Conservation (phyloP, 192 early-diverging fungal genomes). For the Spizellomyces sp. region DNA sequence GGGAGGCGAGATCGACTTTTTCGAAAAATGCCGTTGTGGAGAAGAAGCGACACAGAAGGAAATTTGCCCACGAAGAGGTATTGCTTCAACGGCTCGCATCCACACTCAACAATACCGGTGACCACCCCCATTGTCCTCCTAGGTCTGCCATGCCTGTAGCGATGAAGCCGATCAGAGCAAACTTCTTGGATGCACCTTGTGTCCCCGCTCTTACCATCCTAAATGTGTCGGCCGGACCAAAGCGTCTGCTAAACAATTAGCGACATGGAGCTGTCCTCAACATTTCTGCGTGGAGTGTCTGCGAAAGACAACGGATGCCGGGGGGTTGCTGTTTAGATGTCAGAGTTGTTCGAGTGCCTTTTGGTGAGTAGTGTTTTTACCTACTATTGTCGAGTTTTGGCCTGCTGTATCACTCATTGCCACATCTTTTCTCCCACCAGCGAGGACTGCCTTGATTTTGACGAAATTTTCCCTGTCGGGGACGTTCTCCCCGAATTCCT, state of each 20-base stretch:
- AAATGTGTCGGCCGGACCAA: neutral
- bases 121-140: neutral
- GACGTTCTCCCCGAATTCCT: slow-evolving; percentile 32
- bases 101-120: too few species aligned
- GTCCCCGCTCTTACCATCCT: slow-evolving; percentile 22
- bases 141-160: slow-evolving; percentile 14
- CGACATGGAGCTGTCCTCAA: slow-evolving; percentile 28
- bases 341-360: slow-evolving; percentile 36
- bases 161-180: slow-evolving; percentile 4
- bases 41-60: neutral
- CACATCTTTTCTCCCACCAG: neutral
- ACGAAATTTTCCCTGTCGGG: slow-evolving; percentile 39
- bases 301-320: slow-evolving; percentile 39
- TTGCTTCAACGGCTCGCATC: neutral
- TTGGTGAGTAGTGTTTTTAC: slow-evolving; percentile 3
- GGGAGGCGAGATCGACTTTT: slow-evolving; percentile 38
- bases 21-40: neutral
- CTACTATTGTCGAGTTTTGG: neutral
- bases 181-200: slow-evolving; percentile 11
- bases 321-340: slow-evolving; percentile 49
- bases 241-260: neutral
- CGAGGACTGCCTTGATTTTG: slow-evolving; percentile 39
- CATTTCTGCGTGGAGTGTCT: slow-evolving; percentile 36
- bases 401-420: neutral
- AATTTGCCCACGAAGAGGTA: slow-evolving; percentile 10